These are phyloP conservation scores for Xylariaceae sp. DNA, from an alignment of 2,329 filamentous ascomycete species.

Conservation along the genomic window DNA sequence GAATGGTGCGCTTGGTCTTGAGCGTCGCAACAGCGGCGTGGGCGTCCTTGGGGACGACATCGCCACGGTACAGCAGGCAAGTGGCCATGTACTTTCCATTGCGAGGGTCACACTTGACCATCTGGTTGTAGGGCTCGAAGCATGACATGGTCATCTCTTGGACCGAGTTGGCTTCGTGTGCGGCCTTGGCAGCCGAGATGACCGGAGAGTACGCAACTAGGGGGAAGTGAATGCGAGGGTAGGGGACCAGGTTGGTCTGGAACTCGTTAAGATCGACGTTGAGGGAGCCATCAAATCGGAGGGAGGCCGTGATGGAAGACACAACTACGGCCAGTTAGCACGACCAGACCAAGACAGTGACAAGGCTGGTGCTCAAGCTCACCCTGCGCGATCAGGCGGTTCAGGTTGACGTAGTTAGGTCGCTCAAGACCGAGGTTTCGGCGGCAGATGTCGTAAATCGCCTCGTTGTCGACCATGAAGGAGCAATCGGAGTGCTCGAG, in stretches of 20 bases:
- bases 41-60: slow-evolving; percentile 94
- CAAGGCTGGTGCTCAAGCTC: too few relatives aligned
- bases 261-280: slow-evolving; percentile 99
- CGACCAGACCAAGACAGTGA: too few relatives aligned
- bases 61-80: slow-evolving; percentile 94
- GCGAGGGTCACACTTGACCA: slow-evolving; percentile 98
- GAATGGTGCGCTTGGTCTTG: slow-evolving; percentile 98
- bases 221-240: slow-evolving; percentile 98
- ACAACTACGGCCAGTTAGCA: too few relatives aligned
- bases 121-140: slow-evolving; percentile 99
- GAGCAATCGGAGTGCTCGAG: slow-evolving; percentile 99
- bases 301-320: slow-evolving; percentile 95
- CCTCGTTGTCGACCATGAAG: slow-evolving; percentile 99
- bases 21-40: slow-evolving; percentile 88
- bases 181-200: slow-evolving; percentile 88
- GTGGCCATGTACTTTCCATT: slow-evolving; percentile 99
- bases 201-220: slow-evolving; percentile 94
- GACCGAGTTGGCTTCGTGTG: slow-evolving; percentile 96
- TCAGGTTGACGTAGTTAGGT: slow-evolving; percentile 97
- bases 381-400: slow-evolving; percentile 97
- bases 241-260: slow-evolving; percentile 99
- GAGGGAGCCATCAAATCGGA: slow-evolving; percentile 96
- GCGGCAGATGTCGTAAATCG: slow-evolving; percentile 99
- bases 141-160: slow-evolving; percentile 98
- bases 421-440: slow-evolving; percentile 95